A percentile compares a stretch with the other conserved stretches of the same genome.
These are phyloP conservation scores for Exophiala viscosa DNA, from an alignment of 2,329 filamentous ascomycete species.

Conservation along the genomic window DNA sequence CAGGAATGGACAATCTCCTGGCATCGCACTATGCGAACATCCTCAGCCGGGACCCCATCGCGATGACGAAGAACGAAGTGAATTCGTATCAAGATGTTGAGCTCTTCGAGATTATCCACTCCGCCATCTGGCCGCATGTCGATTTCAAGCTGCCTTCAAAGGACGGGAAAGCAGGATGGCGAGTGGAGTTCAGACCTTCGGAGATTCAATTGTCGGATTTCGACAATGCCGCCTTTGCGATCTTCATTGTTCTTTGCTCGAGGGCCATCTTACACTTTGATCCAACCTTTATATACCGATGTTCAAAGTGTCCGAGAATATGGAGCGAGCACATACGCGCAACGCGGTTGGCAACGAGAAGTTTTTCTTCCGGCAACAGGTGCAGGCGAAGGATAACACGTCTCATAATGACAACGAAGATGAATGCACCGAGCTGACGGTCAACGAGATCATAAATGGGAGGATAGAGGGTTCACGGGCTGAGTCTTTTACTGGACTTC, in stretches of 20 bases:
- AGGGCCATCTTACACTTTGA: constrained; percentile 88
- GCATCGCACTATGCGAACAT: constrained; percentile 95
- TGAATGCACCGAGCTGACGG: neutral
- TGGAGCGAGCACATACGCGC: constrained; percentile 84
- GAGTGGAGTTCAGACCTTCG: constrained; percentile 95
- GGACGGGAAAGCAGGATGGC: constrained; percentile 89
- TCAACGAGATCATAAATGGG: too few relatives aligned
- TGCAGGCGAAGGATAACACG: constrained; percentile 58
- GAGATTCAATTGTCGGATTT: constrained; percentile 98
- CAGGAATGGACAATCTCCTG: constrained; percentile 88
- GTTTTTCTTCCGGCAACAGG: constrained; percentile 89
- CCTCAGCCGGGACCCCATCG: constrained; percentile 95
- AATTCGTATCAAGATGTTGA: constrained; percentile 81
- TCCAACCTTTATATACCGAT: constrained; percentile 96
- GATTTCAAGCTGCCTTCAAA: constrained; percentile 90
- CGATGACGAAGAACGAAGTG: constrained; percentile 87
- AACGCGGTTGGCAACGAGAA: constrained; percentile 78
- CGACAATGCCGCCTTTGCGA: constrained; percentile 91
- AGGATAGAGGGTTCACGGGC: too few relatives aligned
- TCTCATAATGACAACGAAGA: constrained; percentile 28
- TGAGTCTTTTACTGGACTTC: too few relatives aligned
- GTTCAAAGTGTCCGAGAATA: constrained; percentile 81
- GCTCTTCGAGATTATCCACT: constrained; percentile 93
- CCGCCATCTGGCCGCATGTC: constrained; percentile 99
- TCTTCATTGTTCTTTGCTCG: constrained; percentile 93